Conservation (phyloP, 1,284 basidiomycete genomes). For the Puccinia brachypodii region DNA sequence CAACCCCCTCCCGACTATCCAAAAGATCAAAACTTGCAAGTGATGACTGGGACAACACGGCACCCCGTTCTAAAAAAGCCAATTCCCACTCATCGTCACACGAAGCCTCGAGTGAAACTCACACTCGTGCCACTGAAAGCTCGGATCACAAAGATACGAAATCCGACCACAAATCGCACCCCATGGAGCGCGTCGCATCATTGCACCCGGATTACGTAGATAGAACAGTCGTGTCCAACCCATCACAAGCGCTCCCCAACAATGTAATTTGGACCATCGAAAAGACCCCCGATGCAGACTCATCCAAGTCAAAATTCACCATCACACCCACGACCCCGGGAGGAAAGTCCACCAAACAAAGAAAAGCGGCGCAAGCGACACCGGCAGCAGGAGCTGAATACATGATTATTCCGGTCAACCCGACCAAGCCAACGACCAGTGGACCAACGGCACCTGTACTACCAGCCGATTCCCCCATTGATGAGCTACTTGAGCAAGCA, state of each 20-base stretch:
- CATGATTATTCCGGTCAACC: not conserved
- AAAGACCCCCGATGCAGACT: not conserved
- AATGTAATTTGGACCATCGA: slow-evolving; percentile 1
- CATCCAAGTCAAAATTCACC: not conserved
- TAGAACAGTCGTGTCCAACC: not conserved
- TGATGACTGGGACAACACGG: not conserved
- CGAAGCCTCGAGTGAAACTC: not conserved
- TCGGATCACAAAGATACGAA: not conserved
- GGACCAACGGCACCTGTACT: no score
- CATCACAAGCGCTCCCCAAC: not conserved
- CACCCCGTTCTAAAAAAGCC: not conserved
- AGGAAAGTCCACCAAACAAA: not conserved
- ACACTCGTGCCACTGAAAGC: not conserved
- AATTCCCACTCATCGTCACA: not conserved
- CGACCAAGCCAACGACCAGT: not conserved
- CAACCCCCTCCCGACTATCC: slow-evolving; percentile 8
- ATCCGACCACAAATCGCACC: not conserved
- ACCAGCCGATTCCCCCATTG: not conserved
- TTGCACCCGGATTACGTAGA: not conserved
- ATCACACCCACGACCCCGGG: not conserved
- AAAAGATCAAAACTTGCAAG: slow-evolving; percentile 19
- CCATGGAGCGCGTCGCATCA: not conserved
- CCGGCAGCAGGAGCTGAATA: not conserved
- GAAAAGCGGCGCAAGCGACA: not conserved
- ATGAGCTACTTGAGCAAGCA: not conserved